Percentiles rank a stretch among this genome's conserved stretches.
phyloP scores from a whole-genome alignment of 2,329 filamentous ascomycete species.

The Ascochyta pisi region DNA sequence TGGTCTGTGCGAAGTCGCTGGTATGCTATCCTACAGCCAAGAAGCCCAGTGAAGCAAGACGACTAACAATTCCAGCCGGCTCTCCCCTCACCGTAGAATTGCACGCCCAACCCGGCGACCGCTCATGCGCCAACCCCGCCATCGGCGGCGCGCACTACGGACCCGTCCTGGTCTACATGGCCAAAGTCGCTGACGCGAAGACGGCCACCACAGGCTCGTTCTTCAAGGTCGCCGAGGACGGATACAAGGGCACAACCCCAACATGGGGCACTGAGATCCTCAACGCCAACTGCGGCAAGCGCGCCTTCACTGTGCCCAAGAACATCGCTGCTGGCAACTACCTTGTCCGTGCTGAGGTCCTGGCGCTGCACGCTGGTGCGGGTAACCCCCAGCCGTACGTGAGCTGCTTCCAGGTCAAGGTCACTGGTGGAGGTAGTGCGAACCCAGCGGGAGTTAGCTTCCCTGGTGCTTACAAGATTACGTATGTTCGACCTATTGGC shows the following conservation, averaged over 20 bases:
- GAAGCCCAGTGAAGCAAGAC: not conserved
- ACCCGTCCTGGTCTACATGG: conserved; percentile 49
- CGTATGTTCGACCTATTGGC: conserved; percentile 10
- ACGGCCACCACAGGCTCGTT: conserved; percentile 40
- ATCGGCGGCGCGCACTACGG: conserved; percentile 50
- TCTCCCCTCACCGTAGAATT: conserved; percentile 46
- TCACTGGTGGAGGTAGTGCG: conserved; percentile 44
- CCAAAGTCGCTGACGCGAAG: conserved; percentile 46
- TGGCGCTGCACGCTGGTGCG: conserved; percentile 45
- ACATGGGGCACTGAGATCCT: conserved; percentile 49
- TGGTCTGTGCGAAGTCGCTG: conserved; percentile 44
- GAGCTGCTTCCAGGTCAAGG: conserved; percentile 49
- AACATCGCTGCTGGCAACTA: conserved; percentile 43
- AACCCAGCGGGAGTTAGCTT: conserved; percentile 44
- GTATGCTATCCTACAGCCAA: conserved; percentile 24
- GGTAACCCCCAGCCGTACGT: conserved; percentile 45
- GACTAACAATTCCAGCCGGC: conserved; percentile 38
- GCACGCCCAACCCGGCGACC: conserved; percentile 46
- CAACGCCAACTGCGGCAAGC: conserved; percentile 49
- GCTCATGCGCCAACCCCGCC: conserved; percentile 41
- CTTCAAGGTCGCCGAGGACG: conserved; percentile 50
- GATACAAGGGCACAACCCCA: conserved; percentile 44
- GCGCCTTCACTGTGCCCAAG: conserved; percentile 46
- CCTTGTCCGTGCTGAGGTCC: conserved; percentile 44
- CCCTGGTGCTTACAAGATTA: conserved; percentile 45